Evolutionary conservation across 257 asterid species (phyloP).

Genomic region (Henckelia pumila): DNA sequence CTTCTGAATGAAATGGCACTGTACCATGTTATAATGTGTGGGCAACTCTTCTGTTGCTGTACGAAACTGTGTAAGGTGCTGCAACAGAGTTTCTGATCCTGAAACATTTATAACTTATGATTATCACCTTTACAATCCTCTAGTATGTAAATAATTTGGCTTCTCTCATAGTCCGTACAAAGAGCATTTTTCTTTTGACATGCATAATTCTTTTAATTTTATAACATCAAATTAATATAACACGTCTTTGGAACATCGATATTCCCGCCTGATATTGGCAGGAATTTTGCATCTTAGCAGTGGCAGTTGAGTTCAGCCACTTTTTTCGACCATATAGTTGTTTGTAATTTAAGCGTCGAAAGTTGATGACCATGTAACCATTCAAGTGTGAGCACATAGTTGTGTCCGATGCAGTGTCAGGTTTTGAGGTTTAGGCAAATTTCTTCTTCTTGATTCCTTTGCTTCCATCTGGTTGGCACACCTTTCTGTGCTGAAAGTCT

Average conservation of each 20-base stretch:
- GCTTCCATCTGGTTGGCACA: neutral
- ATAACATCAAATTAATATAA: too few relatives aligned
- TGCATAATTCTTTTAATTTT: neutral
- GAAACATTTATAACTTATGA: neutral
- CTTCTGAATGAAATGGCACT: neutral
- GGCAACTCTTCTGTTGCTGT: neutral
- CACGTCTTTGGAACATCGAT: neutral
- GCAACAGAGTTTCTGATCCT: neutral
- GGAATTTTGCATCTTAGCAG: neutral
- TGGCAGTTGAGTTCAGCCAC: neutral
- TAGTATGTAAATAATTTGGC: neutral
- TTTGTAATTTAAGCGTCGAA: neutral
- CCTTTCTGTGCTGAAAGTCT: neutral
- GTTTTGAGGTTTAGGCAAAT: neutral
- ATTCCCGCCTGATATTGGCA: neutral
- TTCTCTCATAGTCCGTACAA: neutral
- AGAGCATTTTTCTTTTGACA: neutral
- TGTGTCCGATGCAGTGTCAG: constrained; percentile 2
- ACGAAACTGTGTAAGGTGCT: neutral
- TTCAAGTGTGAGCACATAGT: neutral
- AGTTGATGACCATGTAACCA: neutral
- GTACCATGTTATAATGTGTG: neutral
- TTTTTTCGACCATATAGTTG: too few relatives aligned
- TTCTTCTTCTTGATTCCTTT: neutral
- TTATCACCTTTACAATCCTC: neutral